Evolutionary conservation across 2,329 filamentous ascomycete genomes (phyloP).

Genomic region (Chrysoporthe austroafricana): DNA sequence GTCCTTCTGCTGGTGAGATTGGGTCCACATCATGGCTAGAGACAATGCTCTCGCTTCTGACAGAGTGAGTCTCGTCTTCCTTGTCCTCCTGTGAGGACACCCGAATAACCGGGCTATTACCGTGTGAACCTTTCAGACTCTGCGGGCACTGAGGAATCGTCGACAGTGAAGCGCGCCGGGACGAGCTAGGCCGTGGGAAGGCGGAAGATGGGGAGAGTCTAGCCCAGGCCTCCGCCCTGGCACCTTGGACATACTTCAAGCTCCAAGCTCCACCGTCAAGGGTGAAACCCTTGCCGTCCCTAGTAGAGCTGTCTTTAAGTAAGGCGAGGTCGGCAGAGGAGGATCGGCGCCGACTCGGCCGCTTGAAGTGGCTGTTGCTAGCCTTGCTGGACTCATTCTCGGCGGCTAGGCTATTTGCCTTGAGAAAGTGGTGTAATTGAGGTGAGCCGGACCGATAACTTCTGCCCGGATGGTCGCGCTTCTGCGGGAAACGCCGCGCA

Average conservation of each 20-base stretch:
- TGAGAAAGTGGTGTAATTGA: conserved; percentile 19
- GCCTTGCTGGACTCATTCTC: conserved; percentile 28
- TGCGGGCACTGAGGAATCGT: not conserved
- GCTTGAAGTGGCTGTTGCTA: conserved; percentile 20
- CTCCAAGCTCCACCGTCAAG: not conserved
- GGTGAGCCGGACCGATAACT: conserved; percentile 15
- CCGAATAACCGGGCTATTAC: not conserved
- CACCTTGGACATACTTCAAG: not conserved
- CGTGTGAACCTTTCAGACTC: not conserved
- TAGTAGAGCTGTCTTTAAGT: not conserved
- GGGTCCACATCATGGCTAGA: conserved; percentile 22
- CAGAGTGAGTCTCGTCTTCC: conserved; percentile 18
- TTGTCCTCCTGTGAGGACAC: not conserved
- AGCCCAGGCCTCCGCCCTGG: not conserved
- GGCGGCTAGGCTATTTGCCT: conserved; percentile 21
- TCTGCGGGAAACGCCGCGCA: conserved; percentile 1
- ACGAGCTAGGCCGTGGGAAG: not conserved
- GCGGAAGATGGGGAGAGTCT: not conserved
- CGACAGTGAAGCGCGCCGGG: not conserved
- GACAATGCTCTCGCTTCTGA: conserved; percentile 26
- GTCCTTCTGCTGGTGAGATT: conserved; percentile 34
- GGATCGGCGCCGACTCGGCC: conserved; percentile 5
- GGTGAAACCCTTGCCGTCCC: not conserved
- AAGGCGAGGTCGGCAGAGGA: conserved; percentile 17
- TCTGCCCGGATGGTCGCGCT: not conserved